Evolutionary conservation across 2,329 filamentous ascomycete species (phyloP), one percentile per base, ranked within the genome.

Genomic region (Fusarium dimerum): DNA sequence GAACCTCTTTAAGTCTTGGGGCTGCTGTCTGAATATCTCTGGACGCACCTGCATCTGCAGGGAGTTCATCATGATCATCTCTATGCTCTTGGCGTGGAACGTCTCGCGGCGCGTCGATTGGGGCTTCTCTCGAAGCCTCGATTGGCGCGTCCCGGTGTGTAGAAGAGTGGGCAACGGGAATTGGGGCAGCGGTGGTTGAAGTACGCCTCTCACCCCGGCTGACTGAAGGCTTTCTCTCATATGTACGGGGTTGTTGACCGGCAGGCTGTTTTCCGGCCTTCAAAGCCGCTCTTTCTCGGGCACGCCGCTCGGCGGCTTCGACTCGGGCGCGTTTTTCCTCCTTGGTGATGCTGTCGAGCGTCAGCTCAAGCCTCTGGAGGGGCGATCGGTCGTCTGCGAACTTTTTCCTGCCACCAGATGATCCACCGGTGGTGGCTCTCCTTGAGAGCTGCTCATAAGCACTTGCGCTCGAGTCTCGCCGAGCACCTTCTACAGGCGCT

Each of bases 321-420:
- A 93, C 85, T 43, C 90, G 83, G 9, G 92, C 91, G 59, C 93
- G 83, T 71, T 96, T 95, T 73, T 97, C 92, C 73, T 97, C 92
- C 71, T 97, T 97, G 70, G 89, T 96, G 71, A 97, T 93, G 73
- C 89, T 92, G 71, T 88, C 89, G 66, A 97, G 81, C 65, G 90
- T 94, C 66, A 90, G 84, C 76, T 99, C 93, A 61, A 99, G 83
- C 76, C 88, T 94, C 72, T 99, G 93, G 47, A 99, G 80, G 47
- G 95, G 94, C 57, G 93, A 97, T 65, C 89, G 85, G 69, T 95
- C 88, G 51, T 87, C 81, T 66, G 93, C 89, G 73, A 89, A 85
- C 75, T 79, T 77, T 77, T 76, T 82, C 50, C 77, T 74, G 59
- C 78, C 75, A 60, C 76, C 73, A 47, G 71, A 67, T 47, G 70